Percentiles rank a stretch among this genome's conserved stretches.
These are phyloP conservation scores for Globisporangium cylindrosporum DNA, from an alignment of 352 stramenopile genomes.

Conservation along the genomic window DNA sequence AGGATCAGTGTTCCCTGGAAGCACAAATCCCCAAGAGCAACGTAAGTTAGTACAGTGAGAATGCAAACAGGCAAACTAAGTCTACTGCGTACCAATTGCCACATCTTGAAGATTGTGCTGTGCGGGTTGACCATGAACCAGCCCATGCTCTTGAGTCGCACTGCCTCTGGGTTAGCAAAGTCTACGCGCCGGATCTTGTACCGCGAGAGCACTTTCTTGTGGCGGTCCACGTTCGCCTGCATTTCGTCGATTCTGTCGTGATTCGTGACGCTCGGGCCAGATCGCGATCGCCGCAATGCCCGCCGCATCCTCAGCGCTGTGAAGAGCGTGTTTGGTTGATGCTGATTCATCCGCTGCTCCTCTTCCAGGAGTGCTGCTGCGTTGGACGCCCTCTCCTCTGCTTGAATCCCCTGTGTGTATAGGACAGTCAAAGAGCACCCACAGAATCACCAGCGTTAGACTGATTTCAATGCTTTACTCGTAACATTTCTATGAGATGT, in stretches of 20 bases:
- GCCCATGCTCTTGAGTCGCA: slow-evolving; percentile 36
- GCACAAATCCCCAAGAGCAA: not conserved
- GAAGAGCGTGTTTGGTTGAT: slow-evolving; percentile 49
- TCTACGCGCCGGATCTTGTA: slow-evolving; percentile 76
- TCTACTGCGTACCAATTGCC: slow-evolving; percentile 52
- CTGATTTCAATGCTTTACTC: too few species aligned
- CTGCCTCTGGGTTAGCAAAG: slow-evolving; percentile 33
- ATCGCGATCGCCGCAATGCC: slow-evolving; percentile 38
- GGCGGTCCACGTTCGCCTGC: slow-evolving; percentile 55
- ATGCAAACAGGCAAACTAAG: not conserved
- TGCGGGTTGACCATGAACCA: slow-evolving; percentile 68
- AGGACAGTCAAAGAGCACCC: not conserved
- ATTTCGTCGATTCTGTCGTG: slow-evolving; percentile 32
- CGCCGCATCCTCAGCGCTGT: slow-evolving; percentile 52
- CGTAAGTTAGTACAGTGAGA: not conserved
- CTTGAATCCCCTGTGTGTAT: slow-evolving; percentile 13
- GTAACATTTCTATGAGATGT: too few species aligned
- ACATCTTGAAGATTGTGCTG: slow-evolving; percentile 65
- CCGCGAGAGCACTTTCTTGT: slow-evolving; percentile 67
- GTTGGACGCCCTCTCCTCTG: slow-evolving; percentile 13
- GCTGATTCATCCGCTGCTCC: not conserved
- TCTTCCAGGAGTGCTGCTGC: not conserved
- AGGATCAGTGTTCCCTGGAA: slow-evolving; percentile 56
- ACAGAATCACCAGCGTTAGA: not conserved
- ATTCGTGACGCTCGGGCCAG: slow-evolving; percentile 5